Evolutionary conservation across 2,329 filamentous ascomycete genomes (phyloP), one percentile per base, ranked within the genome.

Genomic region (Hymenoscyphus infarciens): DNA sequence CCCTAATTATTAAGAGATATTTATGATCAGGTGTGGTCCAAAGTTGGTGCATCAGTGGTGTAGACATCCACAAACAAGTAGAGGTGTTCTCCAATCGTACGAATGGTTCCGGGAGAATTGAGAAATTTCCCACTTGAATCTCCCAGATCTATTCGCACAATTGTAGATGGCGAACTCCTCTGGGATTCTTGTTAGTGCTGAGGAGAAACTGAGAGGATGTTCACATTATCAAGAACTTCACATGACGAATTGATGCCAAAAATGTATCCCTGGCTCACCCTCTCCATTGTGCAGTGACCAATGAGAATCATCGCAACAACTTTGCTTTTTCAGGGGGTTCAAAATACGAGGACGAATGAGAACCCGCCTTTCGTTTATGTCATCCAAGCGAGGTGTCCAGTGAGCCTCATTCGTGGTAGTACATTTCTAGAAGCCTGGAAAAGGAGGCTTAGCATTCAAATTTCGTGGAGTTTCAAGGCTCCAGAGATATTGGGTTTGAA

Each of bases 271-370:
- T 11, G 10, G 33, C 13, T 35, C 10, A 11, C 39, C 16, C 15
- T 57, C 5, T 54, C 38, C 52, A 54, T 35, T 66, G 61, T 33
- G 62, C 58, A 45, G 42, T 64, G 15, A 33, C 62, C 22, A 64
- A 64, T 7, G 59, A 62, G 10, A 57, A 62, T 25, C 64, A 57
- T 5, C 61, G 61, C 16, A 62, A 60, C 19, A 63, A 60, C 31
- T 33, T 68, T 5, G 62, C 61, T 6, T 64, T 61, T 42, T 61
- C 56, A 45, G 39, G 39, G 33, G 39, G 8, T 45, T 45, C n/a
- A 19, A n/a, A n/a, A 45, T 45, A 45, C 39, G 39, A 45, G 16
- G 39, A 10, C 39, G 39, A 45, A 10, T 45, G 5, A 45, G 13
- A 15, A 53, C 55, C 19, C 58, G 66, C 27, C 59, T 63, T 45